A percentile compares a stretch with the other conserved stretches of the same genome.
These are phyloP conservation scores for Vaccinium macrocarpon DNA, from an alignment of 148 eudicot genomes.

Conservation along the genomic window DNA sequence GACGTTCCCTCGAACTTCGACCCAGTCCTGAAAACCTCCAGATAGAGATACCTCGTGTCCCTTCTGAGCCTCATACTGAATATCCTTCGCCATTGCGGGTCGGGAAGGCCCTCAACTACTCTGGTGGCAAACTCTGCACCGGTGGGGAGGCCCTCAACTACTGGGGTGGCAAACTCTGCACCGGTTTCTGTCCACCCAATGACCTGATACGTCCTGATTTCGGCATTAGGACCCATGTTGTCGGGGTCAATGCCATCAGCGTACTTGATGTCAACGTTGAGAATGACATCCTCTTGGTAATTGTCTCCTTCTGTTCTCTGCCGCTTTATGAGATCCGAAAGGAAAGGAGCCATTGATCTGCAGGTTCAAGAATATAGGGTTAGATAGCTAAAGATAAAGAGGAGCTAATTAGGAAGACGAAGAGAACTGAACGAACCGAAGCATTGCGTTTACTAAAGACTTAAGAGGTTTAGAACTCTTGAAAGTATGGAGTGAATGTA, in stretches of 20 bases:
- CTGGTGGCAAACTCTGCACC: background rate
- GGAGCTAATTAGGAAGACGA: background rate
- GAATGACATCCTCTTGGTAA: background rate
- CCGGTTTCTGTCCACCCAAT: background rate
- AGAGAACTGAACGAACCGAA: background rate
- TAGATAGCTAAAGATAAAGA: background rate
- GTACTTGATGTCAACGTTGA: background rate
- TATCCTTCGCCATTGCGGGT: background rate
- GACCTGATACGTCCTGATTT: background rate
- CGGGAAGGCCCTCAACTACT: background rate
- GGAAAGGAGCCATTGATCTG: background rate
- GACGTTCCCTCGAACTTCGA: background rate
- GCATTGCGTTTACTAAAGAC: background rate
- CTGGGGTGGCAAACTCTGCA: background rate
- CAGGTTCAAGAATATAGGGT: background rate
- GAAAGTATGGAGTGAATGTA: background rate
- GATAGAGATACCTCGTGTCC: background rate
- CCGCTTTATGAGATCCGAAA: background rate
- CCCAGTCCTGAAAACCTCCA: slow-evolving; percentile 11
- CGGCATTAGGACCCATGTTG: background rate
- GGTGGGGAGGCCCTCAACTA: no score
- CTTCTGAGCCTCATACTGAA: background rate
- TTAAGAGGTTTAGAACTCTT: background rate
- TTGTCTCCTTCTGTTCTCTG: background rate
- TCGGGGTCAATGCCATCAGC: background rate